phyloP scores from a whole-genome alignment of 192 early-diverging fungal genomes.

The Linnemannia schmuckeri region DNA sequence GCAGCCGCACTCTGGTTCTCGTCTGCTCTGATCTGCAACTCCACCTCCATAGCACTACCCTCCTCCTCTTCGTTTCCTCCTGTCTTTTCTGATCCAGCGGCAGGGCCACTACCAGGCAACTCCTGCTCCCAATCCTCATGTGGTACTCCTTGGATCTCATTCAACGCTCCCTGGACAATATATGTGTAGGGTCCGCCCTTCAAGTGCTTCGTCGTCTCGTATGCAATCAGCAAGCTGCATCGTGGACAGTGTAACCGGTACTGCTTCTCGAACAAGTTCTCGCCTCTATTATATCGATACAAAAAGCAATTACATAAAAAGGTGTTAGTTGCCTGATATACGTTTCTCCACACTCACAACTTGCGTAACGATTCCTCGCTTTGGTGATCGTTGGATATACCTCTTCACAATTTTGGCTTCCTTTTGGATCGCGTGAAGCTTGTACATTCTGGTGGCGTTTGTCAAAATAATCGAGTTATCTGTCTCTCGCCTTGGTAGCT shows the following conservation, averaged over 20 bases:
- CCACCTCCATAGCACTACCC: conserved; percentile 2
- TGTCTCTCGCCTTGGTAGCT: conserved; percentile 63
- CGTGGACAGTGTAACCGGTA: conserved; percentile 54
- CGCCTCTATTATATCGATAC: conserved; percentile 8
- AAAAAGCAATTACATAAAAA: not conserved
- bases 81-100: not conserved
- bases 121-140: conserved; percentile 48
- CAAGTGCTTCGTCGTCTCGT: conserved; percentile 63
- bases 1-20: conserved; percentile 38
- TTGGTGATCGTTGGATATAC: conserved; percentile 16
- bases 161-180: conserved; percentile 68
- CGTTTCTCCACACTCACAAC: not conserved
- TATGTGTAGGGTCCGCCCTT: conserved; percentile 69
- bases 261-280: conserved; percentile 51
- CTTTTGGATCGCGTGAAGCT: conserved; percentile 60
- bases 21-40: conserved; percentile 14
- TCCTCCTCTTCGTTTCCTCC: not conserved
- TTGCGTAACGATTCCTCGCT: not conserved
- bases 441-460: conserved; percentile 67
- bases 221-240: conserved; percentile 66
- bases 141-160: conserved; percentile 66
- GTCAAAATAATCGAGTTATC: conserved; percentile 64
- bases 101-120: conserved; percentile 3
- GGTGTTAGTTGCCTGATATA: not conserved
- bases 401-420: conserved; percentile 58